Evolutionary conservation across 2,329 filamentous ascomycete genomes (phyloP).

Genomic region (Stagonosporopsis rhizophila): DNA sequence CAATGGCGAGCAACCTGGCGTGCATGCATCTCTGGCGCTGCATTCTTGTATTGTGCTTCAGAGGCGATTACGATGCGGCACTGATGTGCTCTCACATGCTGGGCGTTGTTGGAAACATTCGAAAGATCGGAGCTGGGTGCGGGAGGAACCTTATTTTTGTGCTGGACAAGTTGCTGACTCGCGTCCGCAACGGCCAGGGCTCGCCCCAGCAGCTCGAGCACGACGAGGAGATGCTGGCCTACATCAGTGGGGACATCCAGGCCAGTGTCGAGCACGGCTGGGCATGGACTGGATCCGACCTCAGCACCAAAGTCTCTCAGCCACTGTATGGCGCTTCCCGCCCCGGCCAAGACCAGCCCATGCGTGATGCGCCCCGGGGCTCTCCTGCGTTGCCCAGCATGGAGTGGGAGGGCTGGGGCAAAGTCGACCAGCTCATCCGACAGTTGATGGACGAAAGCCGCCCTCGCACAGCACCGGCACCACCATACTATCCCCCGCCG

Average conservation of each 20-base stretch:
- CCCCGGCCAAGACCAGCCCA: constrained; percentile 31
- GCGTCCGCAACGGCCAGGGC: constrained; percentile 54
- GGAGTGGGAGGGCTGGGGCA: constrained; percentile 83
- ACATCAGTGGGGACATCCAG: constrained; percentile 86
- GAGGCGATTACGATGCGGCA: constrained; percentile 75
- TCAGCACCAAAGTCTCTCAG: constrained; percentile 1
- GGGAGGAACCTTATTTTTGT: constrained; percentile 86
- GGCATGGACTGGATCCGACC: constrained; percentile 71
- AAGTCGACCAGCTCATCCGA: constrained; percentile 69
- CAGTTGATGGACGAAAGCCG: constrained; percentile 61
- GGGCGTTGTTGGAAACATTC: constrained; percentile 71
- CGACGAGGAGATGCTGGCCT: constrained; percentile 89
- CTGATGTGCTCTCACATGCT: constrained; percentile 75
- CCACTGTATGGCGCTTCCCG: background rate
- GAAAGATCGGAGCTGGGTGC: constrained; percentile 77
- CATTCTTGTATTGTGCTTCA: constrained; percentile 78
- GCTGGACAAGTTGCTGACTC: constrained; percentile 68
- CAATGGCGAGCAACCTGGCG: constrained; percentile 75
- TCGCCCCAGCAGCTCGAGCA: constrained; percentile 57
- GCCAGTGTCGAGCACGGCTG: constrained; percentile 78
- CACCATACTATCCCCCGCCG: constrained; percentile 46
- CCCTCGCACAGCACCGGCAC: constrained; percentile 30
- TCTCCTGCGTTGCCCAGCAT: constrained; percentile 61
- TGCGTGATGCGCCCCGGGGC: constrained; percentile 55
- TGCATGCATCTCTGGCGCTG: constrained; percentile 89